phyloP scores from a whole-genome alignment of 331 rosid species.

The Cydonia oblonga region DNA sequence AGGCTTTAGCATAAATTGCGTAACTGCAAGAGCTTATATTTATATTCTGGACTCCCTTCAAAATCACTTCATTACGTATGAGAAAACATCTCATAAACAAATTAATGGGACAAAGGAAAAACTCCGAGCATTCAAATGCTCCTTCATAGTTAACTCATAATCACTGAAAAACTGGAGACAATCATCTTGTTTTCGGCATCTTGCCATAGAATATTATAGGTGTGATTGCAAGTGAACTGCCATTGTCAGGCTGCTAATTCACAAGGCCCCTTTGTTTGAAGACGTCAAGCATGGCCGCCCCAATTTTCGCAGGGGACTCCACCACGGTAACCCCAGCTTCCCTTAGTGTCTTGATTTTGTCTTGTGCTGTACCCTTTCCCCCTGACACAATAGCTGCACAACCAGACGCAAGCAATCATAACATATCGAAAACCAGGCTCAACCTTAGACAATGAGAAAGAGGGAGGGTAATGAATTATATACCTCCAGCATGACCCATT shows the following conservation, averaged over 20 bases:
- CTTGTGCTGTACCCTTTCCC: constrained; percentile 99
- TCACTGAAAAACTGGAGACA: background rate
- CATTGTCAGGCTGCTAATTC: constrained; percentile 24
- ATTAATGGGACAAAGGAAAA: background rate
- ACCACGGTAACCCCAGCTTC: constrained; percentile 95
- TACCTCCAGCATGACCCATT: constrained; percentile 99
- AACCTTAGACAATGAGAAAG: background rate
- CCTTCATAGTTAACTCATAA: background rate
- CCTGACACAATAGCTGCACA: constrained; percentile 96
- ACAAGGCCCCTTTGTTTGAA: constrained; percentile 89
- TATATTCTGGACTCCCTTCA: background rate
- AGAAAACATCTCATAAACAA: background rate
- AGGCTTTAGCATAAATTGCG: too few relatives aligned
- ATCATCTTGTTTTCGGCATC: constrained; percentile 1
- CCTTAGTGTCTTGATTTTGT: constrained; percentile 67
- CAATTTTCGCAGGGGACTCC: constrained; percentile 96
- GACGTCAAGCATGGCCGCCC: constrained; percentile 69
- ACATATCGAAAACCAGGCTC: background rate
- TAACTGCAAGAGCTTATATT: background rate
- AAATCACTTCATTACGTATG: background rate
- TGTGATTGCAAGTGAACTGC: background rate
- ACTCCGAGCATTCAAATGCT: background rate
- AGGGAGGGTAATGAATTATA: background rate
- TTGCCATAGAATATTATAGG: background rate
- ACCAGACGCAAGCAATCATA: constrained; percentile 7